These are phyloP conservation scores for Peronospora belbahrii DNA, from an alignment of 352 stramenopile species.

Conservation along the genomic window DNA sequence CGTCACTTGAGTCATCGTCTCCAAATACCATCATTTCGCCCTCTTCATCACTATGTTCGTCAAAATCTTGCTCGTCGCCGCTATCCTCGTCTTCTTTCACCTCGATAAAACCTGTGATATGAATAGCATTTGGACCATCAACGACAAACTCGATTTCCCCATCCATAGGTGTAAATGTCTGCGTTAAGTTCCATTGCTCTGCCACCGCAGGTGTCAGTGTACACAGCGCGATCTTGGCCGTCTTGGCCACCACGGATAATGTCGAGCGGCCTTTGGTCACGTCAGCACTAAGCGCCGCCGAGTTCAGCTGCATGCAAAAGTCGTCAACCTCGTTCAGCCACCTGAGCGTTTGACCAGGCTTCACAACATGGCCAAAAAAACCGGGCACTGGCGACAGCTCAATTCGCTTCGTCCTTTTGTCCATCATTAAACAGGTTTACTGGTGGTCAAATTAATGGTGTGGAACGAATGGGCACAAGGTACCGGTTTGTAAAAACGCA, in stretches of 20 bases:
- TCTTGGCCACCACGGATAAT: conserved; percentile 62
- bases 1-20: conserved; percentile 27
- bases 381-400: conserved; percentile 55
- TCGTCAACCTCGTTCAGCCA: conserved; percentile 71
- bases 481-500: background rate
- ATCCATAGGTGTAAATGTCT: conserved; percentile 74
- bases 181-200: conserved; percentile 70
- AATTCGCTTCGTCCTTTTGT: conserved; percentile 14
- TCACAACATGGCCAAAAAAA: conserved; percentile 72
- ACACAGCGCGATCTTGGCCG: conserved; percentile 66
- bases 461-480: background rate
- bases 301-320: conserved; percentile 70
- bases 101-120: conserved; percentile 78
- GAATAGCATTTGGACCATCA: conserved; percentile 69
- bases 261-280: conserved; percentile 56
- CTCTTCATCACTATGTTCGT: conserved; percentile 34
- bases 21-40: conserved; percentile 68
- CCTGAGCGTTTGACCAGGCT: conserved; percentile 53
- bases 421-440: conserved; percentile 21
- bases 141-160: conserved; percentile 60
- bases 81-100: conserved; percentile 63
- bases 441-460: conserved; percentile 3
- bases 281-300: conserved; percentile 53
- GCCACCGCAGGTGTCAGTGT: conserved; percentile 49
- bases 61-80: conserved; percentile 50